These are phyloP conservation scores for Erythrophleum fordii DNA, from an alignment of 306 rosid species.

Conservation along the genomic window DNA sequence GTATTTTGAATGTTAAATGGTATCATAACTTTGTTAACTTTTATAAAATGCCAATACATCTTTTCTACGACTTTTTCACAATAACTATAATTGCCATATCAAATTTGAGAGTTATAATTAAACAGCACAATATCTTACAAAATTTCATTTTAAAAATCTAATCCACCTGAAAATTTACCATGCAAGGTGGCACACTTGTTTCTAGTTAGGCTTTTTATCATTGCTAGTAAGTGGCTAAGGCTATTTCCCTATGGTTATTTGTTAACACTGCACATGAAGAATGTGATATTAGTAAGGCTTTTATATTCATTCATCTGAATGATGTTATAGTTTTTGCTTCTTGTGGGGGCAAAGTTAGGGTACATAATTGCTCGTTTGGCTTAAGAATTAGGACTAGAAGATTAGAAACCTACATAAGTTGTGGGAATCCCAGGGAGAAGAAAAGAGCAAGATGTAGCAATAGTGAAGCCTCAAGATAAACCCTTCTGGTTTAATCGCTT, in stretches of 20 bases:
- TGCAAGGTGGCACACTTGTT: conserved; percentile 96
- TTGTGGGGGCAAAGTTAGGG: conserved; percentile 91
- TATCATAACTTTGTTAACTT: neutral
- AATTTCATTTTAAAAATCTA: neutral
- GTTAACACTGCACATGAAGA: conserved; percentile 12
- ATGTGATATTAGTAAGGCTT: conserved; percentile 31
- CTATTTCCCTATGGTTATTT: conserved; percentile 14
- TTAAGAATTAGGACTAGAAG: conserved; percentile 45
- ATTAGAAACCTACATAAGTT: conserved; percentile 1
- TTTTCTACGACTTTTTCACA: too few species aligned
- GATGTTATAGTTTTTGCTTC: conserved; percentile 72
- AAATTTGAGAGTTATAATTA: too few species aligned
- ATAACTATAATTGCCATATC: too few species aligned
- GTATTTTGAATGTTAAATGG: too few species aligned
- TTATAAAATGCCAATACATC: neutral
- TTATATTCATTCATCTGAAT: conserved; percentile 22
- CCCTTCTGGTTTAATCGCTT: conserved; percentile 77
- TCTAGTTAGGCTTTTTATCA: conserved; percentile 91
- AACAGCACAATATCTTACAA: neutral
- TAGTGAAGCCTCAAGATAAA: conserved; percentile 76
- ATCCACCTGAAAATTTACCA: conserved; percentile 18
- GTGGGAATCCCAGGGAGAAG: neutral
- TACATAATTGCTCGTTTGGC: conserved; percentile 73
- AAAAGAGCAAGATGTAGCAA: neutral
- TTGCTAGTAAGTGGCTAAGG: conserved; percentile 66